phyloP scores from a whole-genome alignment of 257 asterid genomes.

The Solanum sejunctum region DNA sequence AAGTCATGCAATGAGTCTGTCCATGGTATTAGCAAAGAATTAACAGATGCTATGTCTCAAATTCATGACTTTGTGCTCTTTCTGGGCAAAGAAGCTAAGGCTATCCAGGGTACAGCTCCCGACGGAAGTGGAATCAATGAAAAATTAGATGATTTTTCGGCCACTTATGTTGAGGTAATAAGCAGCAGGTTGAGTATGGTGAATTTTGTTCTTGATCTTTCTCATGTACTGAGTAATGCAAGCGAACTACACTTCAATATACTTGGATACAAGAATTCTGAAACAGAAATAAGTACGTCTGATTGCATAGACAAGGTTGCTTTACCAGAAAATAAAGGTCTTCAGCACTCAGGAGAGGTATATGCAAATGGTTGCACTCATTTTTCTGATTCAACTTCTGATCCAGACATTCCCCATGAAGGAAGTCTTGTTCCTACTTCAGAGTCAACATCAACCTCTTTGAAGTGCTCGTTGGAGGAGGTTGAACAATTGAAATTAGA shows the following conservation, averaged over 20 bases:
- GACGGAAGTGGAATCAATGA: conserved; percentile 43
- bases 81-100: conserved; percentile 62
- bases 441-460: conserved; percentile 46
- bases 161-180: conserved; percentile 39
- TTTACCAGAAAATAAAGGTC: conserved; percentile 65
- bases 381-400: conserved; percentile 69
- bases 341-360: conserved; percentile 36
- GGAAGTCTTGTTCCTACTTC: conserved; percentile 75
- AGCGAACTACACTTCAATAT: conserved; percentile 63
- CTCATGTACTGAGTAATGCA: conserved; percentile 51
- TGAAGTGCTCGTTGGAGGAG: conserved; percentile 83
- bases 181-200: conserved; percentile 21
- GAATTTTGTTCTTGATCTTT: conserved; percentile 60
- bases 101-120: conserved; percentile 38
- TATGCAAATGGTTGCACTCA: conserved; percentile 45
- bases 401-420: conserved; percentile 64
- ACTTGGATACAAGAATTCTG: conserved; percentile 58
- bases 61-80: conserved; percentile 50
- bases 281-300: conserved; percentile 51
- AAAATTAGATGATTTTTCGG: conserved; percentile 34
- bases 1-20: conserved; percentile 11
- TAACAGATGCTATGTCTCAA: conserved; percentile 45
- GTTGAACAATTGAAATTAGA: conserved; percentile 72
- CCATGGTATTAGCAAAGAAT: conserved; percentile 28
- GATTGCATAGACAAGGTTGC: conserved; percentile 91